These are phyloP conservation scores for Candida qinlingensis DNA, from an alignment of 805 yeast genomes.

Conservation along the genomic window DNA sequence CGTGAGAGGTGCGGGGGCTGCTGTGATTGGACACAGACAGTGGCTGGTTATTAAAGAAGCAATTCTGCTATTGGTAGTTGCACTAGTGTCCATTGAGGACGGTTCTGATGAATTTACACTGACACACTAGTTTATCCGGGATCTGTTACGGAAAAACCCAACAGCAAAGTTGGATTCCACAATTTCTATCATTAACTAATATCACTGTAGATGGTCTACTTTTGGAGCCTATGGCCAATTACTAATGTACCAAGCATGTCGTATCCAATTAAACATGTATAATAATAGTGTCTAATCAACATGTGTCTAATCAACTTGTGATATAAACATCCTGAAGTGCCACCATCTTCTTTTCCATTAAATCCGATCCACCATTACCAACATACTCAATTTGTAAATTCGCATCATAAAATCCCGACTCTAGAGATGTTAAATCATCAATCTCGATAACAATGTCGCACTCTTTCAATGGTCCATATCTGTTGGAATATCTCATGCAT, in stretches of 20 bases:
- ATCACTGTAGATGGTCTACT: too few relatives aligned
- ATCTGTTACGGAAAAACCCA: too few relatives aligned
- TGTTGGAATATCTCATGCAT: conserved; percentile 13
- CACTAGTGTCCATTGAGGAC: too few relatives aligned
- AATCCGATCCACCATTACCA: neutral
- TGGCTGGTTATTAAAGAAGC: neutral
- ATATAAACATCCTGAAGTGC: neutral
- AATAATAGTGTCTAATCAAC: too few relatives aligned
- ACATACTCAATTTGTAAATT: neutral
- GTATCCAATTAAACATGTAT: too few relatives aligned
- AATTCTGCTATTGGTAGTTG: neutral
- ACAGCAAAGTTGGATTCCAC: too few relatives aligned
- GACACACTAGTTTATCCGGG: too few relatives aligned
- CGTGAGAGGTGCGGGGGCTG: neutral
- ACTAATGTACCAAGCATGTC: too few relatives aligned
- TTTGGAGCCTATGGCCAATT: too few relatives aligned
- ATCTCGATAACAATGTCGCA: conserved; percentile 13
- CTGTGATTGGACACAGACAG: neutral
- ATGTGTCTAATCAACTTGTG: too few relatives aligned
- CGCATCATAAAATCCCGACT: conserved; percentile 2
- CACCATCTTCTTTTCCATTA: neutral
- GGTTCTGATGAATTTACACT: too few relatives aligned
- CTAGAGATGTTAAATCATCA: conserved; percentile 2
- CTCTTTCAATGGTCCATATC: conserved; percentile 18
- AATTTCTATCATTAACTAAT: too few relatives aligned